Base-by-base conservation (phyloP, 768 basidiomycete genomes). In the Tricholoma furcatifolium region DNA sequence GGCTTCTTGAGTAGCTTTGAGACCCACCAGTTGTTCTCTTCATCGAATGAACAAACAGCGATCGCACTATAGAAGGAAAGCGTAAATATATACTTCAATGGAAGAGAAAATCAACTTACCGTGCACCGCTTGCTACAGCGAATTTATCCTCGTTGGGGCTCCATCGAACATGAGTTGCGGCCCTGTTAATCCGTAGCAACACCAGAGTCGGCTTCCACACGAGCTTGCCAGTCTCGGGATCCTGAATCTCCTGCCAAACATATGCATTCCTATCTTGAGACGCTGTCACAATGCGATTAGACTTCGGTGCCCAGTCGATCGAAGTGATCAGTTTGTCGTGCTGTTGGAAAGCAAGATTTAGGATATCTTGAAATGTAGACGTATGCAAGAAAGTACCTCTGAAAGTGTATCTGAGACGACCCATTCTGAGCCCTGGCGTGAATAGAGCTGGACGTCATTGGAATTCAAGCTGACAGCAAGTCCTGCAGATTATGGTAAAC, bases 201-300 rank as follows among this genome's bases (percentile, higher is more conserved):
- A 98, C 97, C n/a, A 99, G 79, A 2, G 94, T 96, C 3, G 97
- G 97, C 71, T 95, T 94, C 97, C 97, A 99, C 50, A 81, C 64
- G 47, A 78, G 66, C 41, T 75, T 79, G 6, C 91, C 91, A 0
- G 90, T 88, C 53, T 78, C 74, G 1, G 85, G 76, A 61, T 94
- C 89, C 24, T 81, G 76, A 8, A 81, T 82, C 65, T 89, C 85
- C 50, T 92, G 87, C 97, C 97, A 99, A 30, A 99, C 97, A 65
- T 99, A 99, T 34, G 97, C 96, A 67, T 99, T 99, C 49, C 97
- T 79, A 67, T 99, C 97, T 68, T 99, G 96, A n/a, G 95, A 96
- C 61, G 93, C 92, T 11, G 97, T 98, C 21, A 99, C 96, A 72
- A 99, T 96, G 41, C 92, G 88, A 72, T 98, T 98, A 43, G 97